Evolutionary conservation across 2,329 filamentous ascomycete species (phyloP).

Genomic region (Cytospora piceae): DNA sequence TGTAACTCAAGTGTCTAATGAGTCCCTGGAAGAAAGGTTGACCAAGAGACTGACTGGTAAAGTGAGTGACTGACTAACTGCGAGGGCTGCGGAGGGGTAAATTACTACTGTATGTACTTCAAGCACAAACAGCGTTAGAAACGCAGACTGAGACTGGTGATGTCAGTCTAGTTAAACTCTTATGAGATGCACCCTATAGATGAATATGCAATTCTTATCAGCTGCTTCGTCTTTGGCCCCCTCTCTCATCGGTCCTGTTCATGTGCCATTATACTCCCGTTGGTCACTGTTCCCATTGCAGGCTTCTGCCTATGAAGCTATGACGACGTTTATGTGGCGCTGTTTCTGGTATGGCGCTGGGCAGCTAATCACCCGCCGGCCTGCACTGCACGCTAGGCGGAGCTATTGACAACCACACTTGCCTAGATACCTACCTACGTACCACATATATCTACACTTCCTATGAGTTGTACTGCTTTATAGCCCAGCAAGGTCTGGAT

Average conservation of each 20-base stretch:
- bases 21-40: neutral
- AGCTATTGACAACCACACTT: neutral
- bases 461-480: too few relatives aligned
- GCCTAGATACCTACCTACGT: too few relatives aligned
- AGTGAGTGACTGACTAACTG: neutral
- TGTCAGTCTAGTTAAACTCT: neutral
- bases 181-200: neutral
- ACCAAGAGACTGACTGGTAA: neutral
- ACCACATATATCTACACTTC: too few relatives aligned
- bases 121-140: neutral
- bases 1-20: neutral
- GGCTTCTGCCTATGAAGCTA: constrained; percentile 1
- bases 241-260: neutral
- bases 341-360: constrained; percentile 4
- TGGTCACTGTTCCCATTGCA: neutral
- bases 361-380: constrained; percentile 5
- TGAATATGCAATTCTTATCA: neutral
- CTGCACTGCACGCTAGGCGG: neutral
- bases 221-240: neutral
- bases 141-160: neutral
- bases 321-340: constrained; percentile 18
- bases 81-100: neutral
- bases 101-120: neutral
- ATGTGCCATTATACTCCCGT: neutral
- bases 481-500: too few relatives aligned